Evolutionary conservation across 2,329 filamentous ascomycete species (phyloP), one percentile per base, ranked within the genome.

Genomic region (Geosmithia flava): DNA sequence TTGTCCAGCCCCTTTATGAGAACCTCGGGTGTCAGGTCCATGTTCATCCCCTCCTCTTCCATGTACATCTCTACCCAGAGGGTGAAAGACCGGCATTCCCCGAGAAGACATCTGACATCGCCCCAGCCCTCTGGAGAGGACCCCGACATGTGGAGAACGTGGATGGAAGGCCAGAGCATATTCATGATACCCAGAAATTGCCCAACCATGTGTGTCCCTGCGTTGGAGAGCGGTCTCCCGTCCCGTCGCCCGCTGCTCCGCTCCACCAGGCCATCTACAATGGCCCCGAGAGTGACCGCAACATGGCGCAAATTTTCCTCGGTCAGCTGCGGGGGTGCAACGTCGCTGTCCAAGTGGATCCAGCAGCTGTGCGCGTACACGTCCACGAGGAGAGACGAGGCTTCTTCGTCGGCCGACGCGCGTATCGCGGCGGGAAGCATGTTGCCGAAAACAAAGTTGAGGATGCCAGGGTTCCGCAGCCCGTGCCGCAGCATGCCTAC

Each of bases 381-480:
- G 42, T 76, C 68, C 7, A 80, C 53, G 44, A 80, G 56, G 15
- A 71, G 62, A 60, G 70, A 78, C 0, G 66, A 66, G 13, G 65
- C 58, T 3, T 55, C 56, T 11, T 58, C 59, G 7, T 56, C 52
- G 11, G 62, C 54, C 0, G 64, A 62, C 1, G 70, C 66, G 43
- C 56, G 62, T 13, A 78, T 58, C 4, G 75, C 64, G n/a, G 74
- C 70, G 0, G 77, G 76, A 2, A 81, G 53, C 72, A 80, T 78
- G 45, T 66, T 71, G 27, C 63, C 60, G 27, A 79, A 48, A 49
- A 75, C 59, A 52, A 80, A 80, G 0, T 58, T 58, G 43, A 69
- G 55, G 20, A 80, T 66, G 2, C 57, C 58, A 7, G 50, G 47
- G 41, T 72, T 65, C n/a, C 58, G 61, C 69, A 79, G 70, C n/a